Base-by-base conservation (phyloP, 1,284 basidiomycete genomes). In the Takashimella tepidaria region DNA sequence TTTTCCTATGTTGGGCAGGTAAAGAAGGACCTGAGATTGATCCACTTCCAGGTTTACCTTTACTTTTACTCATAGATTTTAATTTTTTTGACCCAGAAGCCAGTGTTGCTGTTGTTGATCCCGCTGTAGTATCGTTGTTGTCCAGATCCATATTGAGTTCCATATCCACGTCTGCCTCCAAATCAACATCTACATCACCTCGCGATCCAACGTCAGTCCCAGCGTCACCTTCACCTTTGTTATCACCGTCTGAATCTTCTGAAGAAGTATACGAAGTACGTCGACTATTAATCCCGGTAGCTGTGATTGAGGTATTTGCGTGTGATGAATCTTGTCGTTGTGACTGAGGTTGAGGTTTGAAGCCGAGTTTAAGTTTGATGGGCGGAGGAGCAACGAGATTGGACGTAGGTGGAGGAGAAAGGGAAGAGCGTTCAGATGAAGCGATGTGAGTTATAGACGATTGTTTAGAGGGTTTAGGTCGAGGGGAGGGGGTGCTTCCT, bases 381-480 rank as follows among this genome's bases (percentile, higher is more conserved):
- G 68, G 65, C 12, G 66, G 68, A 20, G 69, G 69, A 8, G 70
- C 65, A 4, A 62, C 66, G 27, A 65, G 54, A n/a, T 59, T 50
- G 26, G 58, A 56, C 20, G 53, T 41, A 51, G 60, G 44, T 43
- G 51, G 45, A 13, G 13, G 55, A 45, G 51, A 26, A 13, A 13
- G 31, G 20, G 31, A n/a, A 43, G 49, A 41, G 47, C 4, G 43
- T 16, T 19, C 22, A 24, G 44, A 21, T 21, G 44, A 16, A 24
- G 44, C 5, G 22, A 45, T 2, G 44, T 16, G 5, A 24, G 24
- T 16, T 21, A 23, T 5, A n/a, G 44, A 37, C 8, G 31, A 16
- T 8, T 16, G 44, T 45, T 25, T 21, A n/a, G 25, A 24, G 43
- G 41, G 45, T 31, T 21, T n/a, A 1, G 5, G 8, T 25, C 23